Base-by-base conservation (phyloP, 441 rosid genomes). In the Metrosideros polymorpha region DNA sequence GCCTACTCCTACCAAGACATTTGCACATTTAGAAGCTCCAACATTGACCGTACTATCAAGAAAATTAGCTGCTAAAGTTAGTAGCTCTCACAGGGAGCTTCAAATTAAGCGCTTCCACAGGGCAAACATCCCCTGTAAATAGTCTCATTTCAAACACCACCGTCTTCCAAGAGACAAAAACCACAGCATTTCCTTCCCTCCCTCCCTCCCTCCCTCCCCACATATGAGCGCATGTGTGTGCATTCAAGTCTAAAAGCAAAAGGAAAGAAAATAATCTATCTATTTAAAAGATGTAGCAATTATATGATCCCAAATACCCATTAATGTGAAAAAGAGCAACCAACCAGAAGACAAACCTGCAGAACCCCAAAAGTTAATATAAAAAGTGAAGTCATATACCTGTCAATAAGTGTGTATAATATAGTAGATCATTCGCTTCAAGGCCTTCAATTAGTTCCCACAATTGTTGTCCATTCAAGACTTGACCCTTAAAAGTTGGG, bases 391-490 rank as follows among this genome's bases (percentile, higher is more conserved):
- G 45, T 35, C 47, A 71, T 22, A 82, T 87, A 95, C 99, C 99
- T 89, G 99, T 97, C 88, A 97, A 88, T 88, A 98, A 90, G 94
- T 98, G 99, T 83, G 99, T 97, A 86, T 98, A 98, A 89, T 88
- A 95, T 85, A 98, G 88, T 77, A 98, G 92, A 82, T 96, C 89
- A 85, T 98, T 98, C 4, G 93, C 99, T 92, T 95, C 93, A 85
- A 98, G 99, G 83, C 99, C 99, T 93, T 98, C 97, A 52, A 96
- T 92, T 90, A 97, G 87, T 66, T 97, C 98, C 94, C 96, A 96
- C 85, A 98, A 89, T 85, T 98, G 97, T 84, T 94, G 90, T 71
- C 99, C 99, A 89, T 98, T 95, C 89, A 98, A 92, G 90, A 98
- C 97, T 88, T 98, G 99, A 71, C 99, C 99, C 89, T 95, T 98